Conservation (phyloP, 73 alveolate species). For the Paramecium sonneborni region DNA sequence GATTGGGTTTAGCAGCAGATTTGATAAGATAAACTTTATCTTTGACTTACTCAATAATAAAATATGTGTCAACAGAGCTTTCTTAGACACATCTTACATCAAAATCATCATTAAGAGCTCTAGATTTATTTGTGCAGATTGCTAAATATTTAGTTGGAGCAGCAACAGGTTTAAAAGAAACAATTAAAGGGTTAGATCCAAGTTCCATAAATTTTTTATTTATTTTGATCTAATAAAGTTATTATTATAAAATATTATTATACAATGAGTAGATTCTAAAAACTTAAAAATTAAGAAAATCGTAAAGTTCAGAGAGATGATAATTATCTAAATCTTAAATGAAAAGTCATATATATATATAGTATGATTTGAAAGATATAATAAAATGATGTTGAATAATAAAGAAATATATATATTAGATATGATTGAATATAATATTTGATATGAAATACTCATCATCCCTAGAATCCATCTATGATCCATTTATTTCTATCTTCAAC, state of each 20-base stretch:
- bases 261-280: too few relatives aligned
- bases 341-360: too few relatives aligned
- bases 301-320: too few relatives aligned
- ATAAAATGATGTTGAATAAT: too few relatives aligned
- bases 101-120: conserved; percentile 34
- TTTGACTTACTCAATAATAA: not conserved
- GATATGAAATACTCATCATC: not conserved
- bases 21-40: not conserved
- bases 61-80: not conserved
- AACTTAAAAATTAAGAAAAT: too few relatives aligned
- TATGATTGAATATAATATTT: not conserved
- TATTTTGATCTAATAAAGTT: too few relatives aligned
- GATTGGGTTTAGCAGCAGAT: conserved; percentile 52
- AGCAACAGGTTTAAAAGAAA: conserved; percentile 5
- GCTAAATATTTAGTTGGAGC: conserved; percentile 2
- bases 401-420: too few relatives aligned
- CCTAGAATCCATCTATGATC: conserved; percentile 5
- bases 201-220: not conserved
- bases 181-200: not conserved
- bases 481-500: conserved; percentile 56
- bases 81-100: conserved; percentile 58
- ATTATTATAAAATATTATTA: too few relatives aligned
- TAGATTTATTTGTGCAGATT: conserved; percentile 32
- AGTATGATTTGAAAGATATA: too few relatives aligned
- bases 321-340: too few relatives aligned